phyloP scores from a whole-genome alignment of 495 filamentous ascomycete species.

The Xylaria grammica region DNA sequence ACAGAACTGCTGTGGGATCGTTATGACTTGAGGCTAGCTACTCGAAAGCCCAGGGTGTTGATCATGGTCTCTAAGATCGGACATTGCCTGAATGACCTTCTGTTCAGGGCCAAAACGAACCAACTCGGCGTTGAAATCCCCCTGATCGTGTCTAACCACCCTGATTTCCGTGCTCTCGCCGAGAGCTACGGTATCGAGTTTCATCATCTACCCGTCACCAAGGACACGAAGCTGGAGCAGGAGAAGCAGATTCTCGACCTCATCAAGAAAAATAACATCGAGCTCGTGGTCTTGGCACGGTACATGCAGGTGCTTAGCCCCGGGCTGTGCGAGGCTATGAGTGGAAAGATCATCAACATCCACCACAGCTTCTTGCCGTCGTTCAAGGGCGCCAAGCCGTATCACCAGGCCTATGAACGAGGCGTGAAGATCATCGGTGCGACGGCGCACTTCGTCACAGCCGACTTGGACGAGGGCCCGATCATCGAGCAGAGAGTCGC shows the following conservation, averaged over 20 bases:
- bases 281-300: constrained; percentile 76
- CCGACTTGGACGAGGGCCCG: constrained; percentile 75
- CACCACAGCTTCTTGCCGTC: constrained; percentile 79
- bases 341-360: constrained; percentile 79
- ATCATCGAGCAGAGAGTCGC: constrained; percentile 80
- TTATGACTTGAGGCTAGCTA: constrained; percentile 65
- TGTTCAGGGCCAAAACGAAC: constrained; percentile 69
- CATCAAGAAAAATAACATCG: constrained; percentile 64
- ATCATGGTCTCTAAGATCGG: constrained; percentile 86
- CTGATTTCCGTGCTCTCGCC: constrained; percentile 69
- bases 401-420: constrained; percentile 78
- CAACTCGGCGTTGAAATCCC: constrained; percentile 72
- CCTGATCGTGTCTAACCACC: constrained; percentile 74
- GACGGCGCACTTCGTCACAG: constrained; percentile 78
- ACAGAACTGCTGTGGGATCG: constrained; percentile 59
- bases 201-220: constrained; percentile 72
- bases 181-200: constrained; percentile 74
- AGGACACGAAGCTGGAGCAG: constrained; percentile 70
- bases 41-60: constrained; percentile 69
- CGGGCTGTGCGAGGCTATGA: constrained; percentile 72
- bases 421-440: constrained; percentile 83
- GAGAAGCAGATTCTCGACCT: constrained; percentile 69
- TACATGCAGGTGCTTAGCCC: constrained; percentile 85
- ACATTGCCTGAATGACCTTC: constrained; percentile 79
- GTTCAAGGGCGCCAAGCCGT: constrained; percentile 82